A percentile compares a stretch with the other conserved stretches of the same genome.
Conservation (phyloP, 2,329 filamentous ascomycete species). For the Verticillium nonalfalfae region DNA sequence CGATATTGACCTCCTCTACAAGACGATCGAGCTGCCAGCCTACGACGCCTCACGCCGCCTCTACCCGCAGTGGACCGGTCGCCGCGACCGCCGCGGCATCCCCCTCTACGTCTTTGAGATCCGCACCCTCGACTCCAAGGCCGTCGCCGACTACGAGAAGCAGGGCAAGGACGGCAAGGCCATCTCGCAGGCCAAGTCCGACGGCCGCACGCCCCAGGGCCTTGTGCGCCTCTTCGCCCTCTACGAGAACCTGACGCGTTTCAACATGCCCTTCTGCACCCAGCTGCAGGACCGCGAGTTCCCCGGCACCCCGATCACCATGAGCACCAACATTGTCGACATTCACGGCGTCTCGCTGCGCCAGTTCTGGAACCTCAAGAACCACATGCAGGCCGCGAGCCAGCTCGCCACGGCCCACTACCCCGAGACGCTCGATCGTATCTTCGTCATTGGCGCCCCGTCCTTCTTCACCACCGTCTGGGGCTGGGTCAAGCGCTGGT, state of each 20-base stretch:
- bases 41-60: slow-evolving; percentile 76
- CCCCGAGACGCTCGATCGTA: slow-evolving; percentile 82
- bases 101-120: slow-evolving; percentile 91
- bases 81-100: slow-evolving; percentile 82
- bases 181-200: slow-evolving; percentile 54
- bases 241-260: slow-evolving; percentile 87
- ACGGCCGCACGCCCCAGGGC: slow-evolving; percentile 64
- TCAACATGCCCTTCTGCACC: slow-evolving; percentile 79
- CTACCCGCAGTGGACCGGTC: slow-evolving; percentile 95
- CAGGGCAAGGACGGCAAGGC: slow-evolving; percentile 47
- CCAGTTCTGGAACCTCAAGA: slow-evolving; percentile 93
- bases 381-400: slow-evolving; percentile 89
- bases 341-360: slow-evolving; percentile 81
- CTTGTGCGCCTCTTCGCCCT: slow-evolving; percentile 83
- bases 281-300: slow-evolving; percentile 65
- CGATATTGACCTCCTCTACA: slow-evolving; percentile 71
- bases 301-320: slow-evolving; percentile 78
- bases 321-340: slow-evolving; percentile 93
- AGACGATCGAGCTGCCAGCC: slow-evolving; percentile 77
- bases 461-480: slow-evolving; percentile 88
- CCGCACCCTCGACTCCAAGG: slow-evolving; percentile 73
- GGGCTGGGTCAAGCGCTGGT: slow-evolving; percentile 95
- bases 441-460: slow-evolving; percentile 78
- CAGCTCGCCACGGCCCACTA: slow-evolving; percentile 88
- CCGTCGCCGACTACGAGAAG: slow-evolving; percentile 73